Conservation (phyloP, 2,329 filamentous ascomycete genomes). For the Elsinoe necatrix region DNA sequence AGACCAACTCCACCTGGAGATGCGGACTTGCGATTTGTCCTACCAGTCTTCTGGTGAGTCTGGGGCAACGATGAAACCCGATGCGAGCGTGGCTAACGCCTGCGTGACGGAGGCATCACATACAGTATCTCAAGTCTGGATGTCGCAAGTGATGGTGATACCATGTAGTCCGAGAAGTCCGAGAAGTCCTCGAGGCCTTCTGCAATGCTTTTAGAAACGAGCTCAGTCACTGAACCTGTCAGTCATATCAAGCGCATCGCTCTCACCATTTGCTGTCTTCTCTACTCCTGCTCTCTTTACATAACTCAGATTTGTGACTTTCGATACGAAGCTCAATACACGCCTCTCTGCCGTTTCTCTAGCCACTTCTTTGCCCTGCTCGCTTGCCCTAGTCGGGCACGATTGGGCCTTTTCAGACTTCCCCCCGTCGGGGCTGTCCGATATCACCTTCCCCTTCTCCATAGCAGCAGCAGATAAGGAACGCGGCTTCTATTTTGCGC, state of each 20-base stretch:
- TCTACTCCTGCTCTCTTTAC: too few relatives aligned
- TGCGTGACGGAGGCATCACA: not conserved
- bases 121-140: not conserved
- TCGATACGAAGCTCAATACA: not conserved
- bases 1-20: not conserved
- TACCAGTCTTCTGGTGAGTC: not conserved
- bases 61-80: not conserved
- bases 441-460: slow-evolving; percentile 24
- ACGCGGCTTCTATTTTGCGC: slow-evolving; percentile 26
- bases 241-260: too few relatives aligned
- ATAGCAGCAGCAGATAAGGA: slow-evolving; percentile 22
- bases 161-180: too few relatives aligned
- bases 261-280: too few relatives aligned
- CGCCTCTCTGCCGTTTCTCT: not conserved
- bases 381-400: not conserved
- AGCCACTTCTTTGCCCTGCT: not conserved
- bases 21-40: not conserved
- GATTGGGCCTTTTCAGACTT: not conserved
- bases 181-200: too few relatives aligned
- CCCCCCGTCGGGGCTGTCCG: slow-evolving; percentile 18
- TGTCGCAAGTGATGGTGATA: too few relatives aligned
- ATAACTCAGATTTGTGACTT: too few relatives aligned
- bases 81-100: not conserved
- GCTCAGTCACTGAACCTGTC: too few relatives aligned
- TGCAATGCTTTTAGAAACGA: too few relatives aligned